Percentiles rank a stretch among this genome's conserved stretches.
Evolutionary conservation across 2,329 filamentous ascomycete genomes (phyloP).

Genomic region (Phymatotrichopsis omnivora): DNA sequence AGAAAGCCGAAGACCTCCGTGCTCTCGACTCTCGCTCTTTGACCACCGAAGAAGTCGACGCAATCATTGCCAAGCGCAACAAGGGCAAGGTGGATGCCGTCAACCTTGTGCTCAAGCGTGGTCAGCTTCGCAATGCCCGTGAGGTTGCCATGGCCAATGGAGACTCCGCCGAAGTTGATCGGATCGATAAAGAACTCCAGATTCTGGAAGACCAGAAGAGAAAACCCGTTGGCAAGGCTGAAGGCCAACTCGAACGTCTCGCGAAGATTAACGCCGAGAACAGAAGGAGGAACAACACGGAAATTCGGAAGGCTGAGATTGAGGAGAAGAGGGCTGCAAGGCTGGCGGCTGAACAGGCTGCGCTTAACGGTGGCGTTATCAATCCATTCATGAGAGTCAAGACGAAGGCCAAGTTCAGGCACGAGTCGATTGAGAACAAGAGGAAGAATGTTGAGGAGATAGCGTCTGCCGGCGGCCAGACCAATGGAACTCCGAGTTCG

Average conservation of each 20-base stretch:
- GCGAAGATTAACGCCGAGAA: conserved; percentile 77
- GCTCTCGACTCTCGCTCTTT: conserved; percentile 25
- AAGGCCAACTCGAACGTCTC: conserved; percentile 66
- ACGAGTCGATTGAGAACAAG: conserved; percentile 47
- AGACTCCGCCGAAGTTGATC: conserved; percentile 34
- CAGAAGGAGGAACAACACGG: conserved; percentile 72
- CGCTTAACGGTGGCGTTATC: conserved; percentile 39
- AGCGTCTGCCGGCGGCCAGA: conserved; percentile 1
- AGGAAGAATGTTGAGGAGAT: conserved; percentile 8
- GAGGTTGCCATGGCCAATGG: conserved; percentile 60
- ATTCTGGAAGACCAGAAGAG: conserved; percentile 55
- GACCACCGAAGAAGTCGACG: conserved; percentile 27
- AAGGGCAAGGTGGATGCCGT: conserved; percentile 72
- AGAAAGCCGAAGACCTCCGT: conserved; percentile 28
- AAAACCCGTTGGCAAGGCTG: conserved; percentile 35
- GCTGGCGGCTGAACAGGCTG: conserved; percentile 51
- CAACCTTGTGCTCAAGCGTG: conserved; percentile 64
- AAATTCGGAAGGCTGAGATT: conserved; percentile 81
- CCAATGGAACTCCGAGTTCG: conserved; percentile 39
- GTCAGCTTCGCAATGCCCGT: conserved; percentile 54
- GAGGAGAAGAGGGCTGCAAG: conserved; percentile 62
- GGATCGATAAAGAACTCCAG: conserved; percentile 52
- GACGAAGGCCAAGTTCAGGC: conserved; percentile 57
- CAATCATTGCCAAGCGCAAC: conserved; percentile 38
- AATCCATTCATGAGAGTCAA: conserved; percentile 51